These are phyloP conservation scores for Lycium ferocissimum DNA, from an alignment of 257 asterid genomes.

Conservation along the genomic window DNA sequence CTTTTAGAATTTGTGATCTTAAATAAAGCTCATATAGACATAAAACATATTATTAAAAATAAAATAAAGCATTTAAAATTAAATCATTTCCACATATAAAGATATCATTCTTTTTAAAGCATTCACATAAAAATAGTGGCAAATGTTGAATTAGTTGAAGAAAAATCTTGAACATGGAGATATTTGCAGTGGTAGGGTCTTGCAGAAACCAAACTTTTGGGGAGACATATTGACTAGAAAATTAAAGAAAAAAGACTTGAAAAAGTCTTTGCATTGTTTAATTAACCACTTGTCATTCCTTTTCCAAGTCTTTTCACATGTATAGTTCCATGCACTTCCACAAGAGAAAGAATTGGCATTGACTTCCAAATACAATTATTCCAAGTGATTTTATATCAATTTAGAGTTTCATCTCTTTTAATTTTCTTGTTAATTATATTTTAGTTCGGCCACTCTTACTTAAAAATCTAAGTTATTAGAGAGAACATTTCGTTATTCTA, in stretches of 20 bases:
- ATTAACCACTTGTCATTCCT: background rate
- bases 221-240: conserved; percentile 11
- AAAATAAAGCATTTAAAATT: background rate
- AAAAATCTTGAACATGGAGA: conserved; percentile 3
- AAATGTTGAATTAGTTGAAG: background rate
- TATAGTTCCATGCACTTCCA: background rate
- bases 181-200: conserved; percentile 5
- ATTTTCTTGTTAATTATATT: background rate
- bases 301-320: background rate
- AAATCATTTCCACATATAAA: background rate
- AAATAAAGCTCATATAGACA: background rate
- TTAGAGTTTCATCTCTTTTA: background rate
- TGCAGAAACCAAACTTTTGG: background rate
- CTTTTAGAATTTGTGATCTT: too few relatives aligned
- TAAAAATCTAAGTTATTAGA: too few relatives aligned
- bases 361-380: conserved; percentile 5
- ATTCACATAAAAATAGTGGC: background rate
- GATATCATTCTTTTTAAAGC: background rate
- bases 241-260: background rate
- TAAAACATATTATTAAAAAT: background rate
- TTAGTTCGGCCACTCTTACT: background rate
- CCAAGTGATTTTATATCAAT: background rate
- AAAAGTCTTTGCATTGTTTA: background rate
- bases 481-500: too few relatives aligned
- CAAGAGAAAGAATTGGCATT: background rate